Evolutionary conservation across 2,329 filamentous ascomycete species (phyloP), one percentile per base, ranked within the genome.

Genomic region (Fusarium piperis): DNA sequence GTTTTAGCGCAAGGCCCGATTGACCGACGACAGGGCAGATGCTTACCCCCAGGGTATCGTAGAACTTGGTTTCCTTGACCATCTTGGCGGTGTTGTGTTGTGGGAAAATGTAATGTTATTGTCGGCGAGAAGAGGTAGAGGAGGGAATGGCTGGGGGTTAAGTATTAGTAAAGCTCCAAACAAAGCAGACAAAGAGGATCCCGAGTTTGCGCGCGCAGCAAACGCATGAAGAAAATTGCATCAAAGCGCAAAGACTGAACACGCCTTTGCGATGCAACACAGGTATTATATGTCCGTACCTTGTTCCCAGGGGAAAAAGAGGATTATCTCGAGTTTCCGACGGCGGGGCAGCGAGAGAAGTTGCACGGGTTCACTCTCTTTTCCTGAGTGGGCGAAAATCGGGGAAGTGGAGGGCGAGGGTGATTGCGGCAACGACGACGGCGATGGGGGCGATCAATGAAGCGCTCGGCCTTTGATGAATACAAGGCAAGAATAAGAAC

Each of bases 31-130:
- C 18, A n/a, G 33, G 44, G 46, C 30, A 39, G 33, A 15, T 60
- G 85, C 88, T 79, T 90, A 94, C 93, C 81, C 93, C 93, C 56
- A 96, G 89, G 69, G 88, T 84, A 69, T 95, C 93, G 85, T 96
- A 96, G 80, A 90, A 88, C 81, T 93, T 93, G 38, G 90, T 93
- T 78, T 94, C 93, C 80, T 92, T 93, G 74, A 91, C 92, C 93
- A 94, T 95, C 62, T 78, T 92, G 81, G 60, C 77, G 56, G 68
- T 48, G 41, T 46, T 26, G 57, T 41, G 53, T 26, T 48, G 44
- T 23, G 20, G 48, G 46, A 36, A 35, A 46, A 46, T 61, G 63
- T 57, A 41, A 39, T 26, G 33, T 69, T 59, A 59, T 56, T 46
- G 51, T 26, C 46, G 62, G 46, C 41, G 36, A 62, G 55, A 56